Evolutionary conservation across 768 basidiomycete genomes (phyloP).

Genomic region (Kwoniella mangroviensis): DNA sequence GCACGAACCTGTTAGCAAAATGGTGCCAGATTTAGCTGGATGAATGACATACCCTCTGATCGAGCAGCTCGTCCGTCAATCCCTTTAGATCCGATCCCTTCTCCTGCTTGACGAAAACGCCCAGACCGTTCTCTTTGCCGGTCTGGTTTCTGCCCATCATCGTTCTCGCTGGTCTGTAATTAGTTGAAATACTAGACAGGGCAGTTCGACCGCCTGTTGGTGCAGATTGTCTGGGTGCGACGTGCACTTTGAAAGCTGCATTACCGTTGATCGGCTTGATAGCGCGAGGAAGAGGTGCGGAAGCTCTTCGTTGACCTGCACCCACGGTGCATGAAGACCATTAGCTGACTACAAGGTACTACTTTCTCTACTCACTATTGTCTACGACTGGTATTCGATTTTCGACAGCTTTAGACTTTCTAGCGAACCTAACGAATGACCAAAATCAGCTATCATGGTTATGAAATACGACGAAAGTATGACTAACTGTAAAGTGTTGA

Average conservation of each 20-base stretch:
- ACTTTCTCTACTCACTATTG: constrained; percentile 60
- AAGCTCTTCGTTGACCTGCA: not conserved
- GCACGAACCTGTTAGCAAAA: not conserved
- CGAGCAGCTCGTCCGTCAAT: constrained; percentile 10
- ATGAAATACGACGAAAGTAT: no score
- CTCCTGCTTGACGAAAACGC: not conserved
- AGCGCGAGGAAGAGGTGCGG: constrained; percentile 4
- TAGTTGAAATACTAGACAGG: constrained; percentile 1
- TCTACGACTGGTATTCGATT: constrained; percentile 80
- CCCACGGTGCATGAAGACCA: no score
- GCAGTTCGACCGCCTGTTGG: constrained; percentile 2
- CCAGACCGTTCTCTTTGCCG: constrained; percentile 8
- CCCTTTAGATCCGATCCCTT: not conserved
- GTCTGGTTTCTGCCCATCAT: not conserved
- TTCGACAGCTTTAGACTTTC: constrained; percentile 82
- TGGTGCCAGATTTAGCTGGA: no score
- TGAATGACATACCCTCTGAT: constrained; percentile 9
- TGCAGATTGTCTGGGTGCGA: constrained; percentile 1
- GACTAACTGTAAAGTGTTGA: constrained; percentile 93
- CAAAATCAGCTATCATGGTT: not conserved
- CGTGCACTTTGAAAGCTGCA: constrained; percentile 8
- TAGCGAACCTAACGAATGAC: constrained; percentile 69
- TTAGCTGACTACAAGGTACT: no score
- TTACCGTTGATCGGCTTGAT: not conserved
- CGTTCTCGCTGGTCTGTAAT: not conserved